Conservation (phyloP, 2,329 filamentous ascomycete species). For the Scorias spongiosa region DNA sequence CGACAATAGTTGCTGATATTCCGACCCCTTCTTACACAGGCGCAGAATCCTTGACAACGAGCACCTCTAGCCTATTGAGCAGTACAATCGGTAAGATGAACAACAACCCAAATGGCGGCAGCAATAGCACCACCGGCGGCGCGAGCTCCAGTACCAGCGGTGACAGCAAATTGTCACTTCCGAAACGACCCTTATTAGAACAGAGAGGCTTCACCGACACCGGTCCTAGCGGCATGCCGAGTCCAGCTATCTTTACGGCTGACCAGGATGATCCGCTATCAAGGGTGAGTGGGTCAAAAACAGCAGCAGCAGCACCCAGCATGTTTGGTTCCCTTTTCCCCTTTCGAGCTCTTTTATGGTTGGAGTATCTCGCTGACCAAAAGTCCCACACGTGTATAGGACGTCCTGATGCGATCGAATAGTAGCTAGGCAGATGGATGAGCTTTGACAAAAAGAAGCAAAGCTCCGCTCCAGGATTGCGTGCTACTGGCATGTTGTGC, state of each 20-base stretch:
- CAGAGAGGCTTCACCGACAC: constrained; percentile 55
- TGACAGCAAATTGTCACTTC: constrained; percentile 12
- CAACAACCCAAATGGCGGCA: neutral
- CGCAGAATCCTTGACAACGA: constrained; percentile 1
- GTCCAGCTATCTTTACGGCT: constrained; percentile 45
- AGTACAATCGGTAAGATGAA: too few species aligned
- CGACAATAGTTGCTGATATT: constrained; percentile 3
- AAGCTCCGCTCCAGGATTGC: too few species aligned
- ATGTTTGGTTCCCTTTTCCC: neutral
- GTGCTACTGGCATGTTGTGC: too few species aligned
- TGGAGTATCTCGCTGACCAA: too few species aligned
- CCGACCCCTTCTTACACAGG: constrained; percentile 1
- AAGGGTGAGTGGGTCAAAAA: constrained; percentile 28
- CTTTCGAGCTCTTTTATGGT: constrained; percentile 1
- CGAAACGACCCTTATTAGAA: constrained; percentile 39
- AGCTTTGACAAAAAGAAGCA: too few species aligned
- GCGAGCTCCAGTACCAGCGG: neutral
- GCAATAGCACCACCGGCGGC: constrained; percentile 2
- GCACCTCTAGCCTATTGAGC: constrained; percentile 1
- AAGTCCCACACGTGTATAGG: too few species aligned
- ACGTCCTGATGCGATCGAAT: too few species aligned
- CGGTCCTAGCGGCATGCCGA: constrained; percentile 46
- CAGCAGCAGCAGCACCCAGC: too few species aligned
- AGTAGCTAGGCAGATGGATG: too few species aligned
- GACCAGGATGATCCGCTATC: constrained; percentile 45